Evolutionary conservation across 805 yeast genomes (phyloP).

Genomic region (Metschnikowia peoriensis): DNA sequence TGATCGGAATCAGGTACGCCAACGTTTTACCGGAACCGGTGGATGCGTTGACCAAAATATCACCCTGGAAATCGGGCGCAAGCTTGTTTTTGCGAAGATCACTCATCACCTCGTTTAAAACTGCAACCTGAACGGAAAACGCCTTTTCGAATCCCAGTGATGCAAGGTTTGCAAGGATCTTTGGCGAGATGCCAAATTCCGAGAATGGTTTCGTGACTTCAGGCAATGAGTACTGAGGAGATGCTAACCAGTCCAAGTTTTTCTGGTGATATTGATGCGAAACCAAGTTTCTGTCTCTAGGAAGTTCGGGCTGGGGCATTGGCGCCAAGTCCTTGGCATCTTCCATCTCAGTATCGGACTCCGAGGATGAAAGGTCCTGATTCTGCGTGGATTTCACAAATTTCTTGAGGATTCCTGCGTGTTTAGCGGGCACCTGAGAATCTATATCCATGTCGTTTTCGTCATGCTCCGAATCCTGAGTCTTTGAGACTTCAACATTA

Average conservation of each 20-base stretch:
- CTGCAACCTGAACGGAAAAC: conserved; percentile 74
- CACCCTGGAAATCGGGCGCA: conserved; percentile 61
- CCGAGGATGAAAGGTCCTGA: conserved; percentile 23
- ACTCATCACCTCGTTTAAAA: conserved; percentile 51
- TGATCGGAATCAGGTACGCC: conserved; percentile 81
- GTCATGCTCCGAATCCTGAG: background rate
- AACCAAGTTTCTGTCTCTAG: conserved; percentile 45
- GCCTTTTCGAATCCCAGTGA: conserved; percentile 52
- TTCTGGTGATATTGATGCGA: conserved; percentile 26
- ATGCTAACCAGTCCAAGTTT: conserved; percentile 63
- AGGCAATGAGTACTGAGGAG: conserved; percentile 58
- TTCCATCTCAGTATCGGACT: conserved; percentile 25
- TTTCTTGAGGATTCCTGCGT: conserved; percentile 50
- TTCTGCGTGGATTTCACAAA: conserved; percentile 34
- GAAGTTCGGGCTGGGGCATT: conserved; percentile 79
- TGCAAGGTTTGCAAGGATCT: conserved; percentile 46
- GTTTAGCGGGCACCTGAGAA: conserved; percentile 33
- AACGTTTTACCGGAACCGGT: conserved; percentile 97
- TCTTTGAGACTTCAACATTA: background rate
- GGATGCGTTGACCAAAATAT: conserved; percentile 84
- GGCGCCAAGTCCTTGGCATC: conserved; percentile 52
- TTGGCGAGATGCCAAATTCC: conserved; percentile 45
- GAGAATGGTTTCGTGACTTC: conserved; percentile 45
- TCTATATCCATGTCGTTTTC: conserved; percentile 15
- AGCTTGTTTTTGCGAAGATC: conserved; percentile 41